Evolutionary conservation across 805 yeast species (phyloP).

Genomic region (Ogataea glucozyma): DNA sequence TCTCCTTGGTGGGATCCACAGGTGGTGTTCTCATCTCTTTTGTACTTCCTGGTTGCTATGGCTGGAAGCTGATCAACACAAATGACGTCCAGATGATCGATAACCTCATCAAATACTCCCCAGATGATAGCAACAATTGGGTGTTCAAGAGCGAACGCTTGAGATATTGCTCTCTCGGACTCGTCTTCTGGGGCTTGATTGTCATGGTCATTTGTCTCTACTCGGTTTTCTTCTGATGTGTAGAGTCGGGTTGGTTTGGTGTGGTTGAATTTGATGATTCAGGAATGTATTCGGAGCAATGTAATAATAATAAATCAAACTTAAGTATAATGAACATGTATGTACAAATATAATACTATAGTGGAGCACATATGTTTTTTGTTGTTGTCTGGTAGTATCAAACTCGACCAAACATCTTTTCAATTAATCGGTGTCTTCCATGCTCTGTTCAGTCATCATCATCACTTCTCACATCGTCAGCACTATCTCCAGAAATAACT

Average conservation of each 20-base stretch:
- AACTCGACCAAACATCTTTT: slow-evolving; percentile 1
- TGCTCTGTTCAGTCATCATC: slow-evolving; percentile 58
- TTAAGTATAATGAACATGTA: slow-evolving; percentile 2
- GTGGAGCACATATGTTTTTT: slow-evolving; percentile 1
- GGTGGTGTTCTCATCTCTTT: slow-evolving; percentile 81
- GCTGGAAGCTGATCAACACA: slow-evolving; percentile 54
- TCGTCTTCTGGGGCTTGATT: slow-evolving; percentile 53
- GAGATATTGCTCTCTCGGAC: slow-evolving; percentile 35
- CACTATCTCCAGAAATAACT: slow-evolving; percentile 70
- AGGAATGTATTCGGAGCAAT: slow-evolving; percentile 32
- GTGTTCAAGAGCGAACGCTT: slow-evolving; percentile 25
- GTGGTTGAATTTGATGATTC: no score
- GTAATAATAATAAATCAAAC: slow-evolving; percentile 4
- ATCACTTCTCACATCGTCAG: slow-evolving; percentile 87
- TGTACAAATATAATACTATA: slow-evolving; percentile 3
- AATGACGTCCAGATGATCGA: slow-evolving; percentile 19
- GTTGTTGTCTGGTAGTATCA: slow-evolving; percentile 1
- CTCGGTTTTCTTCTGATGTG: slow-evolving; percentile 39
- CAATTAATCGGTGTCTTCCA: not conserved
- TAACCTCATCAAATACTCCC: slow-evolving; percentile 23
- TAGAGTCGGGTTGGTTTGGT: no score
- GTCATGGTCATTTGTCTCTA: slow-evolving; percentile 58
- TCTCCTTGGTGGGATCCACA: slow-evolving; percentile 78
- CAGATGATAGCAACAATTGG: slow-evolving; percentile 23
- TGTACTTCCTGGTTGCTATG: slow-evolving; percentile 77